Evolutionary conservation across 768 basidiomycete genomes (phyloP).

Genomic region (Fomitopsis serialis): DNA sequence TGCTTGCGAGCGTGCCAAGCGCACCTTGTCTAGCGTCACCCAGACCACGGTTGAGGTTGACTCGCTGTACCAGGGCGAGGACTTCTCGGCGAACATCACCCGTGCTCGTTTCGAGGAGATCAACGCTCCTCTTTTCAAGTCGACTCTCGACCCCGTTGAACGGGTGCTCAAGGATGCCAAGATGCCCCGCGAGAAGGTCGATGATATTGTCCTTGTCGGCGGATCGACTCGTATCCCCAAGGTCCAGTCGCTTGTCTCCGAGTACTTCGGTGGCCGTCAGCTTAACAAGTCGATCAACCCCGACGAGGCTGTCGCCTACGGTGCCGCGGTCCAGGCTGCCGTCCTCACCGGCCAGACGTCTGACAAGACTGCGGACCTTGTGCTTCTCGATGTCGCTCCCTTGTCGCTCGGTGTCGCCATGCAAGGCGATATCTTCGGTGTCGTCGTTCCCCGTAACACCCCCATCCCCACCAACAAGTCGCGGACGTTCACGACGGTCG

Average conservation of each 20-base stretch:
- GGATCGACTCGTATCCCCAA: conserved; percentile 99
- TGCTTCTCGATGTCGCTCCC: conserved; percentile 97
- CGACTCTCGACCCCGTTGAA: conserved; percentile 96
- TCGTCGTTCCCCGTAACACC: conserved; percentile 98
- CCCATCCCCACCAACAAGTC: conserved; percentile 99
- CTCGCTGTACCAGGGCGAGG: conserved; percentile 96
- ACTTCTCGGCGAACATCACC: conserved; percentile 98
- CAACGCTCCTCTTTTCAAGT: conserved; percentile 92
- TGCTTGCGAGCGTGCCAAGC: conserved; percentile 99
- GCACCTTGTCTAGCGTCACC: conserved; percentile 95
- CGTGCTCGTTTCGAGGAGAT: conserved; percentile 99
- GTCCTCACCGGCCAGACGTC: conserved; percentile 98
- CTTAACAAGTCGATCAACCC: conserved; percentile 99
- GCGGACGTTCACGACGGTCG: conserved; percentile 97
- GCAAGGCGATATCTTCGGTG: conserved; percentile 99
- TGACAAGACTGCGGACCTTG: conserved; percentile 97
- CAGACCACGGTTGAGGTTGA: conserved; percentile 99
- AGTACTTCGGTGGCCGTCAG: conserved; percentile 96
- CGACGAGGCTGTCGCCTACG: conserved; percentile 99
- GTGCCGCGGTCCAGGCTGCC: conserved; percentile 98
- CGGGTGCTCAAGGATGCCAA: conserved; percentile 99
- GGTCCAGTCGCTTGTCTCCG: conserved; percentile 96
- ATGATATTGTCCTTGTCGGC: conserved; percentile 99
- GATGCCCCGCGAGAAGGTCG: conserved; percentile 94
- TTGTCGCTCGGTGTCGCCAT: conserved; percentile 99